These are phyloP conservation scores for Serendipita sp. DNA, from an alignment of 768 basidiomycete genomes.

Conservation along the genomic window DNA sequence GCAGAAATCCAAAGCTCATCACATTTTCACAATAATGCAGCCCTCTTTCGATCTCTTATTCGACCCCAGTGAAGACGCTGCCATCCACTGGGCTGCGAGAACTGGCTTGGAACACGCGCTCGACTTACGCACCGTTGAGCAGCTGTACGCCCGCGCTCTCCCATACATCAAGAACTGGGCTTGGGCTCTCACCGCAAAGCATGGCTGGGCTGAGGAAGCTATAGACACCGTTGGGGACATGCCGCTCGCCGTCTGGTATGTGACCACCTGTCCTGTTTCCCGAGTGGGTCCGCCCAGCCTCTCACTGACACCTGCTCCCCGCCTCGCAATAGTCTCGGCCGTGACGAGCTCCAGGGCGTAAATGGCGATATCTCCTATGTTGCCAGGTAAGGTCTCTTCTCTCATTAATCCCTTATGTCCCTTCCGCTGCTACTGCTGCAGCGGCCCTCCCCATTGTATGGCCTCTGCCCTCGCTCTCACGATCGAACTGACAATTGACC, in stretches of 20 bases:
- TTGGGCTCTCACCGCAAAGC: conserved; percentile 3
- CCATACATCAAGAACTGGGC: conserved; percentile 3
- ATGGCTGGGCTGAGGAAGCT: conserved; percentile 4
- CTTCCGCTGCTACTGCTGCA: background rate
- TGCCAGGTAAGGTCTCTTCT: background rate
- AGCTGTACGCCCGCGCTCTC: conserved; percentile 4
- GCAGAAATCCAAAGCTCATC: background rate
- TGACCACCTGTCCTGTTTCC: background rate
- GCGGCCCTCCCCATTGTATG: too few species aligned
- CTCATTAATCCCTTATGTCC: background rate
- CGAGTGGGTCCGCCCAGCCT: background rate
- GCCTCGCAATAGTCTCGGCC: conserved; percentile 1
- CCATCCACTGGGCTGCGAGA: conserved; percentile 4
- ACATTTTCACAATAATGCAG: background rate
- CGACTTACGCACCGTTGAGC: background rate
- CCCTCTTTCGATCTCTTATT: conserved; percentile 1
- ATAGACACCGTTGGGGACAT: conserved; percentile 2
- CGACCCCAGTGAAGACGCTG: conserved; percentile 2
- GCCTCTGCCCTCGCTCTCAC: too few species aligned
- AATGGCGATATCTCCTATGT: conserved; percentile 2
- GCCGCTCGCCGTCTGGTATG: conserved; percentile 2
- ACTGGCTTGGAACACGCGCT: conserved; percentile 3
- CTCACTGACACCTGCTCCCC: background rate
- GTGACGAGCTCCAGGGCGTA: conserved; percentile 3
- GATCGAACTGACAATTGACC: too few species aligned